These are phyloP conservation scores for Lathyrus sativus DNA, from an alignment of 306 rosid species.

Conservation along the genomic window DNA sequence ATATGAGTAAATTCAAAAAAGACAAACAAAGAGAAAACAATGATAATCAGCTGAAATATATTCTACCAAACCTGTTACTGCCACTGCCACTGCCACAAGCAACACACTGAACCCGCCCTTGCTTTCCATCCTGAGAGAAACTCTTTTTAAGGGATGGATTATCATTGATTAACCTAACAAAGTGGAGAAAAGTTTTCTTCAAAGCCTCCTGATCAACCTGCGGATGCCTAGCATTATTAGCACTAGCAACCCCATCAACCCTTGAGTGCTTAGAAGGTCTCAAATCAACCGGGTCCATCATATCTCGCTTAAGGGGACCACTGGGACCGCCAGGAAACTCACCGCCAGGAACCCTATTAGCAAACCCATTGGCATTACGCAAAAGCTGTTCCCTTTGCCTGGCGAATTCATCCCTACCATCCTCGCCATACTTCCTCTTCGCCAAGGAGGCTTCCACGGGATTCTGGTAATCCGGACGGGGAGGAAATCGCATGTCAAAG, in stretches of 20 bases:
- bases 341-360: slow-evolving; percentile 36
- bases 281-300: slow-evolving; percentile 39
- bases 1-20: slow-evolving; percentile 11
- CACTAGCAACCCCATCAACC: slow-evolving; percentile 49
- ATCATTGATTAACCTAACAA: slow-evolving; percentile 65
- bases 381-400: slow-evolving; percentile 58
- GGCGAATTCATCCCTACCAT: slow-evolving; percentile 50
- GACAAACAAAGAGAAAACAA: slow-evolving; percentile 11
- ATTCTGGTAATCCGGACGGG: slow-evolving; percentile 60
- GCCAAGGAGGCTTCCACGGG: slow-evolving; percentile 50
- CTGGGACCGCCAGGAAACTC: slow-evolving; percentile 57
- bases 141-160: slow-evolving; percentile 60
- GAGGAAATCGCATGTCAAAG: slow-evolving; percentile 49
- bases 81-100: slow-evolving; percentile 55
- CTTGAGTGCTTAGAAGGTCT: slow-evolving; percentile 65
- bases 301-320: slow-evolving; percentile 47
- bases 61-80: slow-evolving; percentile 61
- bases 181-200: slow-evolving; percentile 73
- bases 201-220: slow-evolving; percentile 71
- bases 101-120: slow-evolving; percentile 71
- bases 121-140: slow-evolving; percentile 79
- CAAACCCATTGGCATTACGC: slow-evolving; percentile 58
- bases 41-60: slow-evolving; percentile 34
- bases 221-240: slow-evolving; percentile 28
- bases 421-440: slow-evolving; percentile 69